Evolutionary conservation across 306 rosid species (phyloP).

Genomic region (Quercus engelmannii): DNA sequence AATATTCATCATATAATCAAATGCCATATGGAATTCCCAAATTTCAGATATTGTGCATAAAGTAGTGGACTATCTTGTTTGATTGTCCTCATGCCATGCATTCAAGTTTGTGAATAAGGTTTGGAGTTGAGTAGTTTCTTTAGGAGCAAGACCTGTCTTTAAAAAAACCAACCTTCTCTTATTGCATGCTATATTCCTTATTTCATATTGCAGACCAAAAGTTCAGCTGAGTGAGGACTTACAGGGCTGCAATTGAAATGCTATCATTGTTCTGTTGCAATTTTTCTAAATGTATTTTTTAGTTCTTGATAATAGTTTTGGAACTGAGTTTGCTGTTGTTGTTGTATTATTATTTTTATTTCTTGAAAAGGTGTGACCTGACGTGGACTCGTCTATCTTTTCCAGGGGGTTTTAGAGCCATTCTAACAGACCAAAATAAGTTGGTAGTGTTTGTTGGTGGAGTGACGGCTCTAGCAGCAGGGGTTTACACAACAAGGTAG

Average conservation of each 20-base stretch:
- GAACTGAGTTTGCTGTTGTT: not conserved
- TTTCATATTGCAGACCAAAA: not conserved
- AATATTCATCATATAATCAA: not conserved
- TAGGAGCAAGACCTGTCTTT: not conserved
- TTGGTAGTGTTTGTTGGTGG: constrained; percentile 97
- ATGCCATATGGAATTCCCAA: not conserved
- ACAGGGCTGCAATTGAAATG: too few species aligned
- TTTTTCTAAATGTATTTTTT: too few species aligned
- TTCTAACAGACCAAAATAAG: constrained; percentile 96
- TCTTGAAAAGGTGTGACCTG: not conserved
- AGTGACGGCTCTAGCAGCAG: constrained; percentile 94
- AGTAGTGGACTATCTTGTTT: not conserved
- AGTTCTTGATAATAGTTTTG: too few species aligned
- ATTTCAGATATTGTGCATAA: not conserved
- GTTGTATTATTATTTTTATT: not conserved
- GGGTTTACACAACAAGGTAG: constrained; percentile 93
- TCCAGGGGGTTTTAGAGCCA: constrained; percentile 92
- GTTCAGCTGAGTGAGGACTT: not conserved
- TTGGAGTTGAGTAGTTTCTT: not conserved
- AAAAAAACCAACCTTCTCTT: not conserved
- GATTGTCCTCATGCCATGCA: not conserved
- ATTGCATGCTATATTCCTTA: not conserved
- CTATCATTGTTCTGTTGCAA: too few species aligned
- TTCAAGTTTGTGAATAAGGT: not conserved
- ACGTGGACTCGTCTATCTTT: constrained; percentile 12